phyloP scores from a whole-genome alignment of 116 monocot species.

The Papilionanthe hybrid region DNA sequence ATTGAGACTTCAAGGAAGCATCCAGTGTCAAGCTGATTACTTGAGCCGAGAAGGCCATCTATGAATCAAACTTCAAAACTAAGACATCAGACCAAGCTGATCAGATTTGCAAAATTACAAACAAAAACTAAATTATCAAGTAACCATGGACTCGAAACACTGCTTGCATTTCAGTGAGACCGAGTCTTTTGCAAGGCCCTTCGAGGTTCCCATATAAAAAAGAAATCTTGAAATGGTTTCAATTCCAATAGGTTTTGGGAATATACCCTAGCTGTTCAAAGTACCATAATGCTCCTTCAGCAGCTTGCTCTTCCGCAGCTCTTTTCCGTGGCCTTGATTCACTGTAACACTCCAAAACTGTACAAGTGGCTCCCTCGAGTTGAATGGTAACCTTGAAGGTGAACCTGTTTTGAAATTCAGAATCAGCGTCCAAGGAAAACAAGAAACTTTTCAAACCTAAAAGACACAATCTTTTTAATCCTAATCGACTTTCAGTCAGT shows the following conservation, averaged over 20 bases:
- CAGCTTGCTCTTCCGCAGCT: constrained; percentile 72
- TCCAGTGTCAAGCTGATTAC: not conserved
- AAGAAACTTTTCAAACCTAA: not conserved
- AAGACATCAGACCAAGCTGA: too few species aligned
- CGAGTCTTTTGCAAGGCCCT: not conserved
- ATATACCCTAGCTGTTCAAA: constrained; percentile 43
- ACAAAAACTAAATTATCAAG: not conserved
- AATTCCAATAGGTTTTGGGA: not conserved
- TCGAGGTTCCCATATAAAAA: not conserved
- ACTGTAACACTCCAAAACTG: constrained; percentile 52
- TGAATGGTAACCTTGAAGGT: constrained; percentile 55
- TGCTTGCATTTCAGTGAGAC: not conserved
- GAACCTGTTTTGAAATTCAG: constrained; percentile 43
- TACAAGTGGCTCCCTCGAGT: constrained; percentile 18
- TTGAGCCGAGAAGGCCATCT: too few species aligned
- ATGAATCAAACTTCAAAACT: too few species aligned
- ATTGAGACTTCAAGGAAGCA: not conserved
- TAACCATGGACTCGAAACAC: not conserved
- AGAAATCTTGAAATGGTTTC: not conserved
- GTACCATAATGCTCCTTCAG: constrained; percentile 79
- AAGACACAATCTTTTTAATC: not conserved
- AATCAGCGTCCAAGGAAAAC: not conserved
- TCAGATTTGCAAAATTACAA: not conserved
- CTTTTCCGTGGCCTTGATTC: constrained; percentile 62
- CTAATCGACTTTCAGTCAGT: not conserved